Evolutionary conservation across 176 grass and related monocot species (phyloP).

Genomic region (Puccinellia tenuiflora): DNA sequence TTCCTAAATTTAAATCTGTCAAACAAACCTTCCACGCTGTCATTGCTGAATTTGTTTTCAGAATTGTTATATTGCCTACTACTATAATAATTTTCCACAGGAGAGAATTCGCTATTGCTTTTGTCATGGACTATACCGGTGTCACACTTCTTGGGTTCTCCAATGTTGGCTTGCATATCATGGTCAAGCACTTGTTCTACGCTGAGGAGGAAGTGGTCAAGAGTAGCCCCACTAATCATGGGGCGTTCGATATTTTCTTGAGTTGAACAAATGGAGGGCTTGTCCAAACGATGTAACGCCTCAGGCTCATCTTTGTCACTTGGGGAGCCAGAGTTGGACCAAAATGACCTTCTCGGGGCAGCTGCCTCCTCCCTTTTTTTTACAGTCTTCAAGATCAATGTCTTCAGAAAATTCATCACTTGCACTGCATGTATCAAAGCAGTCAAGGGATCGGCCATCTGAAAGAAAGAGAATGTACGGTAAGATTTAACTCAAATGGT

Average conservation of each 20-base stretch:
- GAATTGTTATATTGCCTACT: conserved; percentile 21
- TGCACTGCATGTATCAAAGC: conserved; percentile 93
- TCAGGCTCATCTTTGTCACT: conserved; percentile 64
- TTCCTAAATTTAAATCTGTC: conserved; percentile 83
- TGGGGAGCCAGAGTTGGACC: conserved; percentile 48
- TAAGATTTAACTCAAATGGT: not conserved
- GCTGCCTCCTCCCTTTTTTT: conserved; percentile 61
- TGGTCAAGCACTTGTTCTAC: conserved; percentile 35
- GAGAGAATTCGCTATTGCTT: not conserved
- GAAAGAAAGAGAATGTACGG: conserved; percentile 19
- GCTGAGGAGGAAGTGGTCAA: conserved; percentile 62
- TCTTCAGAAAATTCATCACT: conserved; percentile 97
- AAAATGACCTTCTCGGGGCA: conserved; percentile 11
- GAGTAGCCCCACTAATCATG: conserved; percentile 47
- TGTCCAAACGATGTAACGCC: conserved; percentile 19
- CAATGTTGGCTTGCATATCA: conserved; percentile 12
- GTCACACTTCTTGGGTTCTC: conserved; percentile 14
- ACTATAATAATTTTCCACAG: conserved; percentile 1
- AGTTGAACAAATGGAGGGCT: conserved; percentile 9
- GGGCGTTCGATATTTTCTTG: conserved; percentile 36
- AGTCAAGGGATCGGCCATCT: conserved; percentile 93
- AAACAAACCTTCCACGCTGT: conserved; percentile 43
- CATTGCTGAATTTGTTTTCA: conserved; percentile 27
- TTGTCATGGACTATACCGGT: conserved; percentile 4
- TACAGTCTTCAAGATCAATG: conserved; percentile 67